phyloP scores from a whole-genome alignment of 192 early-diverging fungal genomes.

The Phlyctochytrium arcticum region DNA sequence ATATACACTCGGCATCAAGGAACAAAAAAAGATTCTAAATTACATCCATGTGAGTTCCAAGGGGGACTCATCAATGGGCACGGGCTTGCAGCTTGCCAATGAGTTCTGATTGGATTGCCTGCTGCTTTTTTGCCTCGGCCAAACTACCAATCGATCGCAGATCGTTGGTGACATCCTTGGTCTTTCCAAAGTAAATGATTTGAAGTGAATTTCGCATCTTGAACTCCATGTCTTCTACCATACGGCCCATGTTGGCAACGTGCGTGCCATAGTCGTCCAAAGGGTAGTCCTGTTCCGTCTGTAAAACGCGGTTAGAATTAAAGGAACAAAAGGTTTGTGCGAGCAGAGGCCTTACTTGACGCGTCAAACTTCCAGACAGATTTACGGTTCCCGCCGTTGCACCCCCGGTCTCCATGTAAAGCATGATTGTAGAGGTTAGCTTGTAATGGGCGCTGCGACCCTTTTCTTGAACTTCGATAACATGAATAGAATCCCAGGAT shows the following conservation, averaged over 20 bases:
- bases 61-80: not conserved
- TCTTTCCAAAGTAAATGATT: constrained; percentile 98
- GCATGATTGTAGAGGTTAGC: constrained; percentile 93
- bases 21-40: too few relatives aligned
- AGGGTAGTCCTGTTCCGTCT: constrained; percentile 80
- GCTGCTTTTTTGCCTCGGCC: constrained; percentile 69
- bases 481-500: constrained; percentile 98
- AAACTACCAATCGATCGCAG: constrained; percentile 75
- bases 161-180: constrained; percentile 94
- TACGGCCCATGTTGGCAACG: constrained; percentile 88
- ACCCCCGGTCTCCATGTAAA: constrained; percentile 76
- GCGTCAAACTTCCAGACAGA: constrained; percentile 87
- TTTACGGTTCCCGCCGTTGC: constrained; percentile 69
- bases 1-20: too few relatives aligned
- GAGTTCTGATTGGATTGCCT: constrained; percentile 70
- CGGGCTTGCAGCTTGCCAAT: constrained; percentile 37
- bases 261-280: constrained; percentile 74
- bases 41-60: too few relatives aligned
- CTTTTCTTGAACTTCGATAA: constrained; percentile 85
- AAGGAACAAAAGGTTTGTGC: not conserved
- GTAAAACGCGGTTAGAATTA: not conserved
- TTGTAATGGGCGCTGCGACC: constrained; percentile 89
- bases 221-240: constrained; percentile 98
- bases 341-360: constrained; percentile 77
- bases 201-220: constrained; percentile 94